Percentiles rank a stretch among this genome's conserved stretches.
Evolutionary conservation across 75 land plant genomes (phyloP).

Genomic region (Cryptomeria japonica): DNA sequence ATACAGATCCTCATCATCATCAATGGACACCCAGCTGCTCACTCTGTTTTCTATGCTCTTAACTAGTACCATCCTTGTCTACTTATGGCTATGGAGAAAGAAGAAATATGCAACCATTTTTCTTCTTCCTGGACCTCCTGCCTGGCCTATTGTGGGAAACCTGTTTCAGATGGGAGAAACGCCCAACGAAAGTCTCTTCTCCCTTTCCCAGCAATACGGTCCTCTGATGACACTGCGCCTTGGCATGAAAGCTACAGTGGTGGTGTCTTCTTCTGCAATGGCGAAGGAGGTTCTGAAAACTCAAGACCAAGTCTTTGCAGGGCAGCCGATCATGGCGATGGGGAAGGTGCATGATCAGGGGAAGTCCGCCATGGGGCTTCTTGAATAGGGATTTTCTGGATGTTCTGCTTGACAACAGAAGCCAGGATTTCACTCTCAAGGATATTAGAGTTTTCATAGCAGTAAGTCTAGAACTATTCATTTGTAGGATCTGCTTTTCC

Average conservation of each 20-base stretch:
- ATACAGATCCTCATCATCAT: too few species aligned
- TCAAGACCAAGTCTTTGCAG: slow-evolving; percentile 18
- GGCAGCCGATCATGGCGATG: background rate
- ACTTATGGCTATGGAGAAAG: background rate
- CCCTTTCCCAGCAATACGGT: slow-evolving; percentile 19
- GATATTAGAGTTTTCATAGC: background rate
- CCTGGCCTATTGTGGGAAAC: slow-evolving; percentile 21
- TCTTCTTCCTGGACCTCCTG: slow-evolving; percentile 22
- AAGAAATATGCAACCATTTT: background rate
- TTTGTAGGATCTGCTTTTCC: too few species aligned
- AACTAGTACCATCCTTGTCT: too few species aligned
- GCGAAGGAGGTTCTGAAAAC: slow-evolving; percentile 22
- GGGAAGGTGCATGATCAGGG: background rate
- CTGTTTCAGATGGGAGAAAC: slow-evolving; percentile 15
- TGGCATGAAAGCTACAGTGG: slow-evolving; percentile 23
- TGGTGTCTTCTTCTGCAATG: slow-evolving; percentile 25
- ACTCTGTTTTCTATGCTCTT: too few species aligned
- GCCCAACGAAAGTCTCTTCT: slow-evolving; percentile 15
- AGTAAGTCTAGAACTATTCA: background rate
- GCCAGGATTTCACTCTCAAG: background rate
- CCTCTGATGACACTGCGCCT: slow-evolving; percentile 27
- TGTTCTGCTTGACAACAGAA: background rate
- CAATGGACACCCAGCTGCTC: too few species aligned
- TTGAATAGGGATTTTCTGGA: slow-evolving; percentile 1
- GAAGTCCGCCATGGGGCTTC: background rate